phyloP scores from a whole-genome alignment of 1,284 basidiomycete genomes.

The Psilocybe mexicana region DNA sequence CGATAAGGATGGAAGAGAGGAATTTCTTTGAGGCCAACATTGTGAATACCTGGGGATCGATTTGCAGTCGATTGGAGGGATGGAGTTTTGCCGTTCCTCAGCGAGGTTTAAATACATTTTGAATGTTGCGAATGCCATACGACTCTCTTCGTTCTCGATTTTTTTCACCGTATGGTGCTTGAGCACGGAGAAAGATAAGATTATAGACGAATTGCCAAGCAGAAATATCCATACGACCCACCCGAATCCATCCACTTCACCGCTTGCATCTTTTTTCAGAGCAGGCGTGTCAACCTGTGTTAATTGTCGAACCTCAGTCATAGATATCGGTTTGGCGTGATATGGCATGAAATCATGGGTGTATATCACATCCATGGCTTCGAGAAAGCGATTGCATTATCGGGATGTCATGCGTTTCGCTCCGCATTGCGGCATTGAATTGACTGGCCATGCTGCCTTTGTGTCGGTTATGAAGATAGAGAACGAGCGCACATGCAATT shows the following conservation, averaged over 20 bases:
- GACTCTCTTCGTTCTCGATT: neutral
- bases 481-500: neutral
- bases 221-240: neutral
- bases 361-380: neutral
- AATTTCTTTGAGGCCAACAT: slow-evolving; percentile 13
- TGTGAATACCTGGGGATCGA: neutral
- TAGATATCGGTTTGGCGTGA: neutral
- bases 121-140: neutral
- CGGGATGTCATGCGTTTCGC: neutral
- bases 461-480: neutral
- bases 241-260: neutral
- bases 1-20: slow-evolving; percentile 14
- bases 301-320: neutral
- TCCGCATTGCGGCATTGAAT: neutral
- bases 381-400: neutral
- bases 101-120: neutral
- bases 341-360: neutral
- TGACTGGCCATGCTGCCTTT: neutral
- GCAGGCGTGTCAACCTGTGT: neutral
- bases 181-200: neutral
- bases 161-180: neutral
- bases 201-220: neutral
- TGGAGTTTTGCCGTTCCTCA: neutral
- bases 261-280: neutral
- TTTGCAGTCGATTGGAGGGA: neutral